These are phyloP conservation scores for Lactuca sativa DNA, from an alignment of 129 eudicot genomes.

Conservation along the genomic window DNA sequence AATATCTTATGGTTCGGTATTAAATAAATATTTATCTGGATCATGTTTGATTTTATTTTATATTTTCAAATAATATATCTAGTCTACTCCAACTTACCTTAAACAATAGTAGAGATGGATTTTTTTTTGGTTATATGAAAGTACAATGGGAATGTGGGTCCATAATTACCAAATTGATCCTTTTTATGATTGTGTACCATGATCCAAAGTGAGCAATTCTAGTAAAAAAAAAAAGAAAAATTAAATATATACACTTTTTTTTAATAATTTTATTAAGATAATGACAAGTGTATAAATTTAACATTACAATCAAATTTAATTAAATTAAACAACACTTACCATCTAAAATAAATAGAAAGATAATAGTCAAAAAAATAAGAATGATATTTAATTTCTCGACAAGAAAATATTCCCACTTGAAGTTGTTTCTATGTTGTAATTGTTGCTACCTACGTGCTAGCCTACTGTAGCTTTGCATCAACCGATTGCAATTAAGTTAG, in stretches of 20 bases:
- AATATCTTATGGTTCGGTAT: neutral
- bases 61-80: neutral
- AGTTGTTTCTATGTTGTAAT: neutral
- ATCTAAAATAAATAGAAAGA: too few species aligned
- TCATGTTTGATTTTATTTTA: neutral
- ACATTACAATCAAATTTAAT: too few species aligned
- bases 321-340: too few species aligned
- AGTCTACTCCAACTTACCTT: conserved; percentile 14
- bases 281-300: too few species aligned
- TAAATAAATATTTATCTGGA: neutral
- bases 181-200: neutral
- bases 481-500: neutral
- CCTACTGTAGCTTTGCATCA: neutral
- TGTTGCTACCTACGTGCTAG: neutral
- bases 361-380: too few species aligned
- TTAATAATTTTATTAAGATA: too few species aligned
- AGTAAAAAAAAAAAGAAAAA: too few species aligned
- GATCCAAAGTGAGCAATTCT: neutral
- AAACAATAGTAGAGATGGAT: conserved; percentile 6
- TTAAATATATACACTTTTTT: too few species aligned
- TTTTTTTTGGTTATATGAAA: neutral
- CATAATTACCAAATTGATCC: neutral
- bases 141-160: neutral
- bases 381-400: too few species aligned
- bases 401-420: neutral